A percentile compares a stretch with the other conserved stretches of the same genome.
Evolutionary conservation across 2,329 filamentous ascomycete species (phyloP).

Genomic region (Fusarium graminum): DNA sequence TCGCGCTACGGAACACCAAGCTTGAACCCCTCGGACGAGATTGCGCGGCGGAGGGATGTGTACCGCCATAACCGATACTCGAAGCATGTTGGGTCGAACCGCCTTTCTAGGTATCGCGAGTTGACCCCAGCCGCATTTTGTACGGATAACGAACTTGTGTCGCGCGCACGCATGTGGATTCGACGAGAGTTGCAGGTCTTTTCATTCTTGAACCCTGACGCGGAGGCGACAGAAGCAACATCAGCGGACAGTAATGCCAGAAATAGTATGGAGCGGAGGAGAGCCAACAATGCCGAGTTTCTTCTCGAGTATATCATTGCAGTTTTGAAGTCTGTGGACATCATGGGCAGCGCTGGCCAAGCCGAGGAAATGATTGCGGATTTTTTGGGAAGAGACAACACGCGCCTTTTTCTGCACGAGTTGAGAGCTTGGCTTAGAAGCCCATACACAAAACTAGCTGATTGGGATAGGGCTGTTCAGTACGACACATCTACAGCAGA

Average conservation of each 20-base stretch:
- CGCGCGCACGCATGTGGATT: slow-evolving; percentile 83
- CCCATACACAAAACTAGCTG: slow-evolving; percentile 76
- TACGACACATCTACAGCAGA: slow-evolving; percentile 61
- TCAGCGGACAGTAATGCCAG: slow-evolving; percentile 11
- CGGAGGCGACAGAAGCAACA: slow-evolving; percentile 30
- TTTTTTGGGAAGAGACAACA: slow-evolving; percentile 80
- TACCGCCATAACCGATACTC: slow-evolving; percentile 81
- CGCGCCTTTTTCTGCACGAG: slow-evolving; percentile 86
- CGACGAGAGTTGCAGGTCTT: slow-evolving; percentile 89
- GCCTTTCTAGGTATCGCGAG: slow-evolving; percentile 80
- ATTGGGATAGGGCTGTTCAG: slow-evolving; percentile 86
- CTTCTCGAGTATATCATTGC: slow-evolving; percentile 87
- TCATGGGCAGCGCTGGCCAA: slow-evolving; percentile 81
- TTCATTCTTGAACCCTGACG: slow-evolving; percentile 69
- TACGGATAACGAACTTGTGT: slow-evolving; percentile 74
- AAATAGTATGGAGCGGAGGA: slow-evolving; percentile 42
- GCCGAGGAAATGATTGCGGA: slow-evolving; percentile 84
- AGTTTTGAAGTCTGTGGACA: slow-evolving; percentile 84
- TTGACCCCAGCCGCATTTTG: slow-evolving; percentile 76
- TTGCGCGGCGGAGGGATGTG: slow-evolving; percentile 73
- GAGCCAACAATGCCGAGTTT: slow-evolving; percentile 82
- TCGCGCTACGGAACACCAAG: slow-evolving; percentile 14
- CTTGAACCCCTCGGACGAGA: slow-evolving; percentile 27
- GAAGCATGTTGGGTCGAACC: slow-evolving; percentile 85
- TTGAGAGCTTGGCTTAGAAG: slow-evolving; percentile 85